phyloP scores from a whole-genome alignment of 352 stramenopile species.

The Thalassiosira allenii region DNA sequence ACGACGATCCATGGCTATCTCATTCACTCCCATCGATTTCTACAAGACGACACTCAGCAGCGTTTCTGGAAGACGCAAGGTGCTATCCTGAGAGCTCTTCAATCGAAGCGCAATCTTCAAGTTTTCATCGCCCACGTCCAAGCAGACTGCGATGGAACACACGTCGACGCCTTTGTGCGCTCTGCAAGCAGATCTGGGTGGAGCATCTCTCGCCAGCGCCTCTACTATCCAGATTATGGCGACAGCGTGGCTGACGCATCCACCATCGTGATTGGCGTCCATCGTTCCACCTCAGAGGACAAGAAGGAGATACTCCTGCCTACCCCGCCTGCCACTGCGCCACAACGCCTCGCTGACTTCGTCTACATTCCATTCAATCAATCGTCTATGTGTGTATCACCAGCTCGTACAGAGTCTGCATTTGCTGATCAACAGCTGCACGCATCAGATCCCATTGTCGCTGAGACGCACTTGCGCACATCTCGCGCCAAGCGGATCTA shows the following conservation, averaged over 20 bases:
- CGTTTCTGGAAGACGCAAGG: conserved; percentile 28
- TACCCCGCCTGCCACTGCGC: not conserved
- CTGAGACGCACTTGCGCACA: not conserved
- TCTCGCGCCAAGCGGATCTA: not conserved
- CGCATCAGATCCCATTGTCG: not conserved
- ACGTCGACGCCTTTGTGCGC: too few relatives aligned
- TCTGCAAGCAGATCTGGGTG: not conserved
- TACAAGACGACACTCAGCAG: not conserved
- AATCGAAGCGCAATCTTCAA: not conserved
- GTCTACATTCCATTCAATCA: too few relatives aligned
- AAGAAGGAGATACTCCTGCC: not conserved
- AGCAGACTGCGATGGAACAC: too few relatives aligned
- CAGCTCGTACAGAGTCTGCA: too few relatives aligned
- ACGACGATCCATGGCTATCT: conserved; percentile 25
- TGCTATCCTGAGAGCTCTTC: conserved; percentile 7
- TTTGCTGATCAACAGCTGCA: not conserved
- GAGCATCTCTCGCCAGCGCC: not conserved
- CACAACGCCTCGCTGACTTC: too few relatives aligned
- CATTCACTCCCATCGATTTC: conserved; percentile 25
- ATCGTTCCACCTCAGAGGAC: not conserved
- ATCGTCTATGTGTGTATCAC: too few relatives aligned
- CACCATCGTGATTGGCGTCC: not conserved
- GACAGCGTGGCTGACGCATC: not conserved
- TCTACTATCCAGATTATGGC: conserved; percentile 8
- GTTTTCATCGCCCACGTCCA: not conserved